Evolutionary conservation across 2,329 filamentous ascomycete species (phyloP).

Genomic region (Verticillium zaregamsianum): DNA sequence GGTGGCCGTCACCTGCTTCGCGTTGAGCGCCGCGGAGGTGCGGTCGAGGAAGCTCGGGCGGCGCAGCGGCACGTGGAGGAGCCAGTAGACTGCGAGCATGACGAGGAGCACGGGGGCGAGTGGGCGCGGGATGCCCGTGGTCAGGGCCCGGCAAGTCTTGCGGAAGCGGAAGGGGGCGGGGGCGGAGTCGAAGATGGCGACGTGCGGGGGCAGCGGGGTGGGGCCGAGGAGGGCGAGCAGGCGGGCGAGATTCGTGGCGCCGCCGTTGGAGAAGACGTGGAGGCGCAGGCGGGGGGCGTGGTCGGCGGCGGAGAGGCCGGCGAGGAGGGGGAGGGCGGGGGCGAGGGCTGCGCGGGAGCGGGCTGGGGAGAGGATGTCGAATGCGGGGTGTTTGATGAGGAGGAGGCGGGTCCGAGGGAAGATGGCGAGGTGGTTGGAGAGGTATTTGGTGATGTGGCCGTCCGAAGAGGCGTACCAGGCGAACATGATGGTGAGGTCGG

Average conservation of each 20-base stretch:
- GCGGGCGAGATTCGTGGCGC: slow-evolving; percentile 34
- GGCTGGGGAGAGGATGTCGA: slow-evolving; percentile 28
- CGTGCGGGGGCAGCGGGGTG: slow-evolving; percentile 33
- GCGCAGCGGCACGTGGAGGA: slow-evolving; percentile 24
- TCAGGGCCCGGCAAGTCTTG: slow-evolving; percentile 34
- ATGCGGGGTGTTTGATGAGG: slow-evolving; percentile 36
- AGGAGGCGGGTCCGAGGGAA: slow-evolving; percentile 43
- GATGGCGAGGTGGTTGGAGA: slow-evolving; percentile 35
- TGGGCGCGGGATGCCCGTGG: slow-evolving; percentile 27
- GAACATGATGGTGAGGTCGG: slow-evolving; percentile 43
- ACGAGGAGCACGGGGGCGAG: slow-evolving; percentile 29
- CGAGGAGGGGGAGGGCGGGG: slow-evolving; percentile 28
- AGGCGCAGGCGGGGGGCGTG: slow-evolving; percentile 32
- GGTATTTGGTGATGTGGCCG: slow-evolving; percentile 47
- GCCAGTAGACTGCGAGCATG: slow-evolving; percentile 26
- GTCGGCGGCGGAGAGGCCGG: slow-evolving; percentile 13
- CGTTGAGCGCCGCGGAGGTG: slow-evolving; percentile 33
- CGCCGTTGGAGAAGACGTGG: slow-evolving; percentile 51
- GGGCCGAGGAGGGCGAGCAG: slow-evolving; percentile 27
- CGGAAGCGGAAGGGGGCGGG: slow-evolving; percentile 39
- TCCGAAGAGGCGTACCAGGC: slow-evolving; percentile 50
- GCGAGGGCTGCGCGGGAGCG: slow-evolving; percentile 32
- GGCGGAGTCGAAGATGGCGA: slow-evolving; percentile 43
- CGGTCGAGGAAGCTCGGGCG: slow-evolving; percentile 23
- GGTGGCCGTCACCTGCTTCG: slow-evolving; percentile 20